Evolutionary conservation across 352 stramenopile species (phyloP).

Genomic region (Sclerospora graminicola): DNA sequence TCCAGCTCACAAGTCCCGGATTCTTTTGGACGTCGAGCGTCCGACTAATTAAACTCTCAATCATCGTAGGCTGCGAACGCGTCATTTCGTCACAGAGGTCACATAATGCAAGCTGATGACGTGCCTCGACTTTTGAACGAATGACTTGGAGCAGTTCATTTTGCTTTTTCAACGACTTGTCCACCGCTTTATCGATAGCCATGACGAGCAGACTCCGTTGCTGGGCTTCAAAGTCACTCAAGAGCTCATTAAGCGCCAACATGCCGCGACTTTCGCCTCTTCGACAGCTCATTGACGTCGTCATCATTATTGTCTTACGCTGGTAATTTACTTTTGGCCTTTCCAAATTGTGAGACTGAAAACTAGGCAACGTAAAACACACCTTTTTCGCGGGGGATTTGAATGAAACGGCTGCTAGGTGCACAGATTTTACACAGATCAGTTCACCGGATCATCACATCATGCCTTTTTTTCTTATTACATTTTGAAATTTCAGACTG

Average conservation of each 20-base stretch:
- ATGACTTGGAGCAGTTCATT: slow-evolving; percentile 18
- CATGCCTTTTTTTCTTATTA: too few species aligned
- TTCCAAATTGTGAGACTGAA: too few species aligned
- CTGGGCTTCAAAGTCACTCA: slow-evolving; percentile 19
- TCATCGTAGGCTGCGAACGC: slow-evolving; percentile 11
- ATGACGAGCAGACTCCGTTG: slow-evolving; percentile 17
- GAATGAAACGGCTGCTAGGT: too few species aligned
- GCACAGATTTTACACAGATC: too few species aligned
- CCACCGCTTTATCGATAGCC: slow-evolving; percentile 19
- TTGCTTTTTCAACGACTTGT: slow-evolving; percentile 20
- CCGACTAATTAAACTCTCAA: slow-evolving; percentile 7
- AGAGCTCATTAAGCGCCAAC: slow-evolving; percentile 11
- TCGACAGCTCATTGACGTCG: too few species aligned
- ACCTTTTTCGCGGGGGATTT: too few species aligned
- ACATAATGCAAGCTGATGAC: slow-evolving; percentile 7
- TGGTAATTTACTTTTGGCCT: too few species aligned
- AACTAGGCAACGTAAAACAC: too few species aligned
- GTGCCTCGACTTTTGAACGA: slow-evolving; percentile 10
- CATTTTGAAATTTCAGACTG: too few species aligned
- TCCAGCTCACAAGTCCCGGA: slow-evolving; percentile 14
- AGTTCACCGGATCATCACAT: too few species aligned
- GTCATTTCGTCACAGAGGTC: slow-evolving; percentile 8
- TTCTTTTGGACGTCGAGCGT: slow-evolving; percentile 18
- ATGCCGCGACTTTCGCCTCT: neutral
- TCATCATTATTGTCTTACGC: too few species aligned